phyloP scores from a whole-genome alignment of 2,329 filamentous ascomycete genomes.

The Pseudocercospora musae region DNA sequence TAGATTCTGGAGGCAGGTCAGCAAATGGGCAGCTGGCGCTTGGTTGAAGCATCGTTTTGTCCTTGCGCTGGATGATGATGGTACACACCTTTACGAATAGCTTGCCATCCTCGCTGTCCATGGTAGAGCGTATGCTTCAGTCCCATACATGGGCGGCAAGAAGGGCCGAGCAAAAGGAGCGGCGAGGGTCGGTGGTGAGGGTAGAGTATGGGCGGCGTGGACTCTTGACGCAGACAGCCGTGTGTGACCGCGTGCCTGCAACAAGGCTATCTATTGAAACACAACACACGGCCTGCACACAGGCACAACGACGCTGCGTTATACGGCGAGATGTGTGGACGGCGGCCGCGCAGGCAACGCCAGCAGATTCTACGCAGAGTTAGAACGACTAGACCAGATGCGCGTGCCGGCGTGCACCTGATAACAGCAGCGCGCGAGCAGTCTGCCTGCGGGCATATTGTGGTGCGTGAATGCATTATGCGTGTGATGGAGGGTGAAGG shows the following conservation, averaged over 20 bases:
- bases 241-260: slow-evolving; percentile 17
- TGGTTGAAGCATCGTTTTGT: not conserved
- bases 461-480: slow-evolving; percentile 7
- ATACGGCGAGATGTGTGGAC: slow-evolving; percentile 3
- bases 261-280: slow-evolving; percentile 2
- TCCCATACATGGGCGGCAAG: slow-evolving; percentile 22
- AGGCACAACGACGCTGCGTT: slow-evolving; percentile 6
- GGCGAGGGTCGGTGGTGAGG: slow-evolving; percentile 14
- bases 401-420: slow-evolving; percentile 14
- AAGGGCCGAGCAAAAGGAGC: slow-evolving; percentile 10
- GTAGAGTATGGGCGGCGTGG: not conserved
- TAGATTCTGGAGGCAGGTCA: slow-evolving; percentile 64
- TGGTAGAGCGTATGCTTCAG: slow-evolving; percentile 38
- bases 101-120: slow-evolving; percentile 88
- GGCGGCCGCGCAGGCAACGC: not conserved
- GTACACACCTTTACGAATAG: slow-evolving; percentile 75
- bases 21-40: not conserved
- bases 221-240: slow-evolving; percentile 12
- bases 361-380: slow-evolving; percentile 5
- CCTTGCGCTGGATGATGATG: not conserved
- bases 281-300: slow-evolving; percentile 1
- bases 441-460: slow-evolving; percentile 1
- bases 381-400: not conserved
- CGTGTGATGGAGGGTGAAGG: not conserved
- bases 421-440: slow-evolving; percentile 4